These are phyloP conservation scores for Cladobotryum protrusum DNA, from an alignment of 2,329 filamentous ascomycete species.

Conservation along the genomic window DNA sequence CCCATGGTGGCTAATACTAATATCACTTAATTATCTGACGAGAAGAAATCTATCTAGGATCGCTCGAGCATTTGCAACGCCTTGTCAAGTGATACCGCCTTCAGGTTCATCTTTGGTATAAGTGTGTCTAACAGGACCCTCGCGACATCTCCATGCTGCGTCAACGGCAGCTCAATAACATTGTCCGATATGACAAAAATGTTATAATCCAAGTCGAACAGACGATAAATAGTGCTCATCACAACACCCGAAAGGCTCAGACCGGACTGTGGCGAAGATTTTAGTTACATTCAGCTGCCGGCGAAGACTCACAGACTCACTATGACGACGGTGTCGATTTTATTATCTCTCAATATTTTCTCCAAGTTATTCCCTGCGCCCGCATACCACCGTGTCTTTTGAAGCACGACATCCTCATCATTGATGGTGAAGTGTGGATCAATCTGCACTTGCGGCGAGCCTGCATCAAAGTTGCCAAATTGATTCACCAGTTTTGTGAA, in stretches of 20 bases:
- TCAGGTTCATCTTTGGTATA: conserved; percentile 11
- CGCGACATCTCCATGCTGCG: not conserved
- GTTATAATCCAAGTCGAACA: conserved; percentile 38
- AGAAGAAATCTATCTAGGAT: not conserved
- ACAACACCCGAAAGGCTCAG: conserved; percentile 36
- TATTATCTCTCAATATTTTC: conserved; percentile 31
- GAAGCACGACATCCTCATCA: conserved; percentile 29
- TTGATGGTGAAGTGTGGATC: conserved; percentile 26
- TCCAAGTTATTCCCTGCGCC: conserved; percentile 34
- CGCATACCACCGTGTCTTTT: conserved; percentile 37
- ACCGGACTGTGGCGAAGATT: conserved; percentile 24
- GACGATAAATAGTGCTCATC: conserved; percentile 34
- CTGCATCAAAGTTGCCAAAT: conserved; percentile 22
- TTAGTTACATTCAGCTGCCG: too few relatives aligned
- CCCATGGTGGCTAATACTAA: conserved; percentile 32
- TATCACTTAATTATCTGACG: not conserved
- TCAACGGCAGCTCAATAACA: conserved; percentile 19
- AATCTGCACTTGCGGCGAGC: conserved; percentile 23
- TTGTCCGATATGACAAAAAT: conserved; percentile 34
- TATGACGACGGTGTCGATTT: conserved; percentile 36
- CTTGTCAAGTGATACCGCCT: conserved; percentile 4
- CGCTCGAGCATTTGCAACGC: conserved; percentile 2
- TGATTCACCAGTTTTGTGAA: conserved; percentile 24
- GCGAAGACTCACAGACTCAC: conserved; percentile 14
- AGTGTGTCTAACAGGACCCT: not conserved